Base-by-base conservation (phyloP, 2,329 filamentous ascomycete species). In the Aschersonia sp. region DNA sequence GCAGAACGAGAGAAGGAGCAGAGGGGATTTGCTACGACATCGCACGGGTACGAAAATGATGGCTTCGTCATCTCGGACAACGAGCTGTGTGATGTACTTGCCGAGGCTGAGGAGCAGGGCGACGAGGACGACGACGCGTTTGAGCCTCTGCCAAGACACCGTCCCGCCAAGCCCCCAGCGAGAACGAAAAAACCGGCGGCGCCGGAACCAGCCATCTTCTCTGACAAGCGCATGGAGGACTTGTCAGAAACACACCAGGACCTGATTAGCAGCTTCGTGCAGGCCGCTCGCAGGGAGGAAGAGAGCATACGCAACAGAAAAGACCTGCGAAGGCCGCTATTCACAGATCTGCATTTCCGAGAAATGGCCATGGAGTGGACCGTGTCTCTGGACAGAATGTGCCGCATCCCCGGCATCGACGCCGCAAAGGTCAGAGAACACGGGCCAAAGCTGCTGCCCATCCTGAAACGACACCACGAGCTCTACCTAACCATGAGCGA, bases 361-460 rank as follows among this genome's bases (percentile, higher is more conserved):
- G 75, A 83, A 54, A 89, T 92, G 83, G 82, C 77, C 9, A 77
- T 88, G 45, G 64, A 71, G 35, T 84, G 84, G 70, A 85, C 84
- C 1, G 71, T 68, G 5, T 77, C 70, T 6, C 56, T 78, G 7
- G 72, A 76, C 12, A 68, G 78, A 49, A 84, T 92, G 78, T 66
- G 65, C 32, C 62, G 63, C 6, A 84, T 91, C 45, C 72, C 72
- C 0, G 76, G 74, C 7, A 82, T 89, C 50, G 73, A 82, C 47
- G 53, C 60, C 1, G 75, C 79, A 30, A 82, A 79, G 58, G 81
- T 88, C 30, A 59, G 70, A 43, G 67, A 69, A 2, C 79, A 81
- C 57, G 85, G 85, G 5, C 65, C 63, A 35, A 71, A 68, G 47
- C 78, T 91, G 52, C 59, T 85, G 40, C 67, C 71, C 1, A 61